A percentile compares a stretch with the other conserved stretches of the same genome.
Conservation (phyloP, 2,329 filamentous ascomycete genomes). For the Dactylellina parvicollis region DNA sequence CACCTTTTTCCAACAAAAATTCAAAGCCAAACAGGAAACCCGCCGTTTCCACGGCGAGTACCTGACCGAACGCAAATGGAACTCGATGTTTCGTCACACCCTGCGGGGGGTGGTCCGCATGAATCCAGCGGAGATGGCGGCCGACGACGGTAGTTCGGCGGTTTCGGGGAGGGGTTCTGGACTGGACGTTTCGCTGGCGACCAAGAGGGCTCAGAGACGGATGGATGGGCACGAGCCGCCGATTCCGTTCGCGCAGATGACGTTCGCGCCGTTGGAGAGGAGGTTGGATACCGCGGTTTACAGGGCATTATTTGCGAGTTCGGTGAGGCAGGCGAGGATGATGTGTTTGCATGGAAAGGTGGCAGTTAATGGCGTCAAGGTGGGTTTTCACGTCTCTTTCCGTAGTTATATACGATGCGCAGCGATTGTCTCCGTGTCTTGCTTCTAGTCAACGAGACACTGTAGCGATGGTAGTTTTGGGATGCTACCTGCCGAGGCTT, state of each 20-base stretch:
- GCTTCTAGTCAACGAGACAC: too few relatives aligned
- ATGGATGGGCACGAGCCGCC: constrained; percentile 61
- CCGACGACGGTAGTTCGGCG: constrained; percentile 81
- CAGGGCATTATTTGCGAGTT: constrained; percentile 91
- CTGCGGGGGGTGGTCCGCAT: constrained; percentile 86
- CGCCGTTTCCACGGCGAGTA: constrained; percentile 95
- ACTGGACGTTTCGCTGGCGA: constrained; percentile 61
- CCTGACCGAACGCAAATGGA: constrained; percentile 91
- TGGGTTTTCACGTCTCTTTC: constrained; percentile 61
- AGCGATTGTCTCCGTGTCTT: too few relatives aligned
- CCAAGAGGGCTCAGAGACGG: constrained; percentile 26
- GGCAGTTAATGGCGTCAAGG: constrained; percentile 95
- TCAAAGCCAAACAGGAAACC: constrained; percentile 83
- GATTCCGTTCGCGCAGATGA: constrained; percentile 96
- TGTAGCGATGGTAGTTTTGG: too few relatives aligned
- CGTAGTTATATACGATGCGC: not conserved
- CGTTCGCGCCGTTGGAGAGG: constrained; percentile 88
- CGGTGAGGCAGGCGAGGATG: constrained; percentile 88
- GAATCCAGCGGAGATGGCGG: constrained; percentile 80
- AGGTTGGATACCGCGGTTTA: constrained; percentile 94
- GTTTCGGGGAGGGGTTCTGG: constrained; percentile 86
- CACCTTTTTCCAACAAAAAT: constrained; percentile 99
- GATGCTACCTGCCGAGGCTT: too few relatives aligned
- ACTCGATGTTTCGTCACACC: constrained; percentile 86
- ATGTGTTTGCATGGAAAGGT: constrained; percentile 93